Evolutionary conservation across 2,329 filamentous ascomycete genomes (phyloP).

Genomic region (Raffaelea arxii): DNA sequence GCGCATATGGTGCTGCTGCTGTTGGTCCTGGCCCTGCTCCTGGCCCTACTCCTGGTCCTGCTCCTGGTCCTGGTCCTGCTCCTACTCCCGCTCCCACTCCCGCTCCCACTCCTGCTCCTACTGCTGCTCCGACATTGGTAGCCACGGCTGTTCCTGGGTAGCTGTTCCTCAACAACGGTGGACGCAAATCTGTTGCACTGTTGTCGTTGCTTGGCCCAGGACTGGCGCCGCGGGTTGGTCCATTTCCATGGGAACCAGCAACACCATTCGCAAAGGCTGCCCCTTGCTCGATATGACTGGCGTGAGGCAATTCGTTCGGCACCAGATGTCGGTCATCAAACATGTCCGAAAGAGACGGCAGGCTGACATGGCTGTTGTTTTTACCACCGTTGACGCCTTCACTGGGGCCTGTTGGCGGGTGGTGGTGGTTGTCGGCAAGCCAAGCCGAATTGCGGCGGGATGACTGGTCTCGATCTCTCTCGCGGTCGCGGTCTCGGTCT

Average conservation of each 20-base stretch:
- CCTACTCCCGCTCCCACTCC: no score
- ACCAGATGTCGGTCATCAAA: constrained; percentile 26
- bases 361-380: constrained; percentile 19
- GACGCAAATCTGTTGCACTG: no score
- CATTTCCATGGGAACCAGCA: background rate
- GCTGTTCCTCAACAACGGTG: no score
- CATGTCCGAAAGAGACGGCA: constrained; percentile 39
- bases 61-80: constrained; percentile 16
- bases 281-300: background rate
- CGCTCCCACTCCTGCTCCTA: no score
- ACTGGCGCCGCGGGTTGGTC: no score
- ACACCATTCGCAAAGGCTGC: background rate
- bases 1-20: constrained; percentile 30
- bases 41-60: constrained; percentile 5
- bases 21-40: no score
- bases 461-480: no score
- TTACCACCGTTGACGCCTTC: constrained; percentile 6
- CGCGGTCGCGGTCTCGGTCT: no score
- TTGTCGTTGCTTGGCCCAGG: no score
- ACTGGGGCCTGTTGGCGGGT: constrained; percentile 12
- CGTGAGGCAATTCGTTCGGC: constrained; percentile 5
- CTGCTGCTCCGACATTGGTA: no score
- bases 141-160: no score
- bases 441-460: constrained; percentile 17
- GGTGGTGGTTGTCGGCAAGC: constrained; percentile 15